Conservation (phyloP, 2,329 filamentous ascomycete species). For the Claviceps maximensis region DNA sequence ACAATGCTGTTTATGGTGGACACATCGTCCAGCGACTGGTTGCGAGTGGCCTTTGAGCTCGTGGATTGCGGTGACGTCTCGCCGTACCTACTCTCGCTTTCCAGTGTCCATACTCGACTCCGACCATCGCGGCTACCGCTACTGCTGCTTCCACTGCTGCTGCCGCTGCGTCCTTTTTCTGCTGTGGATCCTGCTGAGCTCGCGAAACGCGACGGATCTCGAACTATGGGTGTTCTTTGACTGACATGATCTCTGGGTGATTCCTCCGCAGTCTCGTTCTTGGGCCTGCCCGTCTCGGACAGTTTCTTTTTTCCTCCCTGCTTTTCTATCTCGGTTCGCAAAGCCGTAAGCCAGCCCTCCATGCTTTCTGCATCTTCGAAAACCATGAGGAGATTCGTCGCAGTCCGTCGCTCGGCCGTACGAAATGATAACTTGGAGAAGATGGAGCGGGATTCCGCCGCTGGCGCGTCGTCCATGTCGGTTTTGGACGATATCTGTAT, state of each 20-base stretch:
- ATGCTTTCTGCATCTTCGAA: constrained; percentile 62
- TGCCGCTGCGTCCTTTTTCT: no score
- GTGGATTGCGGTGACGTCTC: constrained; percentile 7
- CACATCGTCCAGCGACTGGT: constrained; percentile 37
- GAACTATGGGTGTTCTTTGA: constrained; percentile 33
- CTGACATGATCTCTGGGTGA: constrained; percentile 26
- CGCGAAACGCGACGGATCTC: constrained; percentile 31
- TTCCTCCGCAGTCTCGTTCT: constrained; percentile 23
- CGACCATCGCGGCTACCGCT: not conserved
- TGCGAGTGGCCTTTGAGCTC: constrained; percentile 18
- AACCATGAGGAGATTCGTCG: constrained; percentile 56
- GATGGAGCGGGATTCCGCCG: constrained; percentile 44
- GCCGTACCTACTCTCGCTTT: constrained; percentile 3
- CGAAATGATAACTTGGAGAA: constrained; percentile 52
- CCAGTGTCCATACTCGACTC: not conserved
- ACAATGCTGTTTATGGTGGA: constrained; percentile 44
- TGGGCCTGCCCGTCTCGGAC: constrained; percentile 45
- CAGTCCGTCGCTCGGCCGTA: constrained; percentile 36
- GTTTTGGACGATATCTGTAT: constrained; percentile 58
- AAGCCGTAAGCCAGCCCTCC: constrained; percentile 58
- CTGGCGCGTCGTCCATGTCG: constrained; percentile 40
- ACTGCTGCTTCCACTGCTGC: not conserved
- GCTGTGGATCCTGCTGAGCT: constrained; percentile 8
- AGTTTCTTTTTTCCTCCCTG: constrained; percentile 53
- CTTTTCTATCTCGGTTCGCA: constrained; percentile 57